These are phyloP conservation scores for Cicer arietinum DNA, from an alignment of 306 rosid species.

Conservation along the genomic window DNA sequence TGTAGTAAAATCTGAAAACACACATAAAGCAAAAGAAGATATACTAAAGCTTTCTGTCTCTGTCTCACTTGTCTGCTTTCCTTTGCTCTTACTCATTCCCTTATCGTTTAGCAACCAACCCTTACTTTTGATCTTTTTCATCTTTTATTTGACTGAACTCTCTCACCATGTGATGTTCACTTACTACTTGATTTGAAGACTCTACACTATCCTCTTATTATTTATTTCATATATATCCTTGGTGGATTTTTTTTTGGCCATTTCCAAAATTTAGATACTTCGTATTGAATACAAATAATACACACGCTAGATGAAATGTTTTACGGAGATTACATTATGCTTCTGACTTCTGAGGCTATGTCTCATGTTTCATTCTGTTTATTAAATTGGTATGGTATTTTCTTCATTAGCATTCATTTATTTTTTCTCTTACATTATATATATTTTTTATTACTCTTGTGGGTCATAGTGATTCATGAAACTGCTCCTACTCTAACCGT, in stretches of 20 bases:
- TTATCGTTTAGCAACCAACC: constrained; percentile 47
- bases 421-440: neutral
- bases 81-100: constrained; percentile 62
- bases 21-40: constrained; percentile 46
- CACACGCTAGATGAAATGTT: constrained; percentile 7
- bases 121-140: constrained; percentile 35
- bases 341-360: constrained; percentile 17
- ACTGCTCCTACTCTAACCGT: constrained; percentile 23
- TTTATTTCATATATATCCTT: constrained; percentile 3
- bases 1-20: constrained; percentile 44
- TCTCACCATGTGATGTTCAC: constrained; percentile 47
- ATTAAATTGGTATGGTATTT: constrained; percentile 39
- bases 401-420: neutral
- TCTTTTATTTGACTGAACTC: constrained; percentile 26
- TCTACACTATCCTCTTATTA: constrained; percentile 28
- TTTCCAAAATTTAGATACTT: neutral
- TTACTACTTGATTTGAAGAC: constrained; percentile 40
- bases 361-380: constrained; percentile 33
- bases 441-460: neutral
- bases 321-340: constrained; percentile 26
- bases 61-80: constrained; percentile 42
- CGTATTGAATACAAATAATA: no score
- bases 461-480: constrained; percentile 32
- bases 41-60: constrained; percentile 42
- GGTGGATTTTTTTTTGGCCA: constrained; percentile 1